A percentile compares a stretch with the other conserved stretches of the same genome.
phyloP scores from a whole-genome alignment of 2,329 filamentous ascomycete species.

The Cladophialophora bantiana region DNA sequence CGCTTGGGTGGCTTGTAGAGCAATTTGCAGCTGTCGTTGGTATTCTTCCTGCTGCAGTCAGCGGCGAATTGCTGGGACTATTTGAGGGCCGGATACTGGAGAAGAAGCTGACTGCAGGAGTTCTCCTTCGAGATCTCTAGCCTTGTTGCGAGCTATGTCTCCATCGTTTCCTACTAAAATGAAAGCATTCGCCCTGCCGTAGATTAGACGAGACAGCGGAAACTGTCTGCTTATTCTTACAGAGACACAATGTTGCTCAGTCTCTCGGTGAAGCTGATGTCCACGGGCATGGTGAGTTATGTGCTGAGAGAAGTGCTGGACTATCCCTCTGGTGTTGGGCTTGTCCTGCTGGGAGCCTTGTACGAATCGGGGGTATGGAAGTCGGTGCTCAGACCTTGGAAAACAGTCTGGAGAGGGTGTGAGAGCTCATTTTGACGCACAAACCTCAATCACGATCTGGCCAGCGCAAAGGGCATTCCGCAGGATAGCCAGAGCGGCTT shows the following conservation, averaged over 20 bases:
- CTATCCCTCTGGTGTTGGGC: background rate
- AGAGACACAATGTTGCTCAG: constrained; percentile 69
- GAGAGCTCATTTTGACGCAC: background rate
- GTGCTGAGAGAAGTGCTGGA: background rate
- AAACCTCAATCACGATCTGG: background rate
- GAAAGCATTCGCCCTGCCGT: constrained; percentile 56
- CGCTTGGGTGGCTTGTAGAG: constrained; percentile 46
- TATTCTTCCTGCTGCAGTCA: constrained; percentile 63
- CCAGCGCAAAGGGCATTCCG: background rate
- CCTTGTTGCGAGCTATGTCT: constrained; percentile 61
- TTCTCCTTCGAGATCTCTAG: constrained; percentile 70
- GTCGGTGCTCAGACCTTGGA: background rate
- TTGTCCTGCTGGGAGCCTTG: background rate
- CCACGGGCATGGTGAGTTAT: constrained; percentile 28
- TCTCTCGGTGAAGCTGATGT: constrained; percentile 65
- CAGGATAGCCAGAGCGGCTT: background rate
- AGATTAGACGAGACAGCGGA: constrained; percentile 31
- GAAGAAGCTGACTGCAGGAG: constrained; percentile 66
- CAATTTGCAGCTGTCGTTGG: constrained; percentile 51
- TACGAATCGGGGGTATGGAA: background rate
- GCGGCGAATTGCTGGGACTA: background rate
- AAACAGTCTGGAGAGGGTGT: background rate
- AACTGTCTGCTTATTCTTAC: constrained; percentile 53
- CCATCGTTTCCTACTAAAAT: constrained; percentile 50
- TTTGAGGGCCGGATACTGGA: constrained; percentile 55